phyloP scores from a whole-genome alignment of 257 asterid species.

The Solanum sparsipilum region DNA sequence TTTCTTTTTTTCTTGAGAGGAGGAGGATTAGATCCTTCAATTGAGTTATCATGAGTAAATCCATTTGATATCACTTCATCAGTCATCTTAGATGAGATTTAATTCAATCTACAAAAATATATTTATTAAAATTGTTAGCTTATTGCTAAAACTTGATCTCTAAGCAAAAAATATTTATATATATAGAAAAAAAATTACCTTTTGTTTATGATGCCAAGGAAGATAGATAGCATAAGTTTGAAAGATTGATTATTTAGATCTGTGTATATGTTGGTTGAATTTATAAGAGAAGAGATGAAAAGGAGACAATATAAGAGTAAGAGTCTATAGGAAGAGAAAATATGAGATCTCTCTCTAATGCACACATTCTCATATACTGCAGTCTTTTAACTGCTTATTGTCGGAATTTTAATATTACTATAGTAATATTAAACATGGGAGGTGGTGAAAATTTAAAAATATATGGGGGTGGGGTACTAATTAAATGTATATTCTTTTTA shows the following conservation, averaged over 20 bases:
- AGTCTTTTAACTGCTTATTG: conserved; percentile 47
- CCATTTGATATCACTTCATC: conserved; percentile 43
- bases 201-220: conserved; percentile 24
- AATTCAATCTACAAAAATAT: background rate
- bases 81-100: conserved; percentile 31
- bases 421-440: conserved; percentile 10
- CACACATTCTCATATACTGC: conserved; percentile 23
- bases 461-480: background rate
- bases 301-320: conserved; percentile 10
- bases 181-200: background rate
- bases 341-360: conserved; percentile 1
- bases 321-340: conserved; percentile 2
- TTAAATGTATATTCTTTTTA: background rate
- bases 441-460: conserved; percentile 22
- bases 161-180: background rate
- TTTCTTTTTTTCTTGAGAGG: conserved; percentile 74
- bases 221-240: background rate
- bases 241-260: background rate
- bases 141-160: background rate
- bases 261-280: conserved; percentile 1
- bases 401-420: conserved; percentile 32
- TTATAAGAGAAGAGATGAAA: conserved; percentile 6
- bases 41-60: conserved; percentile 20
- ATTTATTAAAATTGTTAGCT: background rate
- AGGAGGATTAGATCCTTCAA: conserved; percentile 39